Percentiles rank a stretch among this genome's conserved stretches.
phyloP scores from a whole-genome alignment of 176 grass and related monocot genomes.

The Triticum timopheevii region DNA sequence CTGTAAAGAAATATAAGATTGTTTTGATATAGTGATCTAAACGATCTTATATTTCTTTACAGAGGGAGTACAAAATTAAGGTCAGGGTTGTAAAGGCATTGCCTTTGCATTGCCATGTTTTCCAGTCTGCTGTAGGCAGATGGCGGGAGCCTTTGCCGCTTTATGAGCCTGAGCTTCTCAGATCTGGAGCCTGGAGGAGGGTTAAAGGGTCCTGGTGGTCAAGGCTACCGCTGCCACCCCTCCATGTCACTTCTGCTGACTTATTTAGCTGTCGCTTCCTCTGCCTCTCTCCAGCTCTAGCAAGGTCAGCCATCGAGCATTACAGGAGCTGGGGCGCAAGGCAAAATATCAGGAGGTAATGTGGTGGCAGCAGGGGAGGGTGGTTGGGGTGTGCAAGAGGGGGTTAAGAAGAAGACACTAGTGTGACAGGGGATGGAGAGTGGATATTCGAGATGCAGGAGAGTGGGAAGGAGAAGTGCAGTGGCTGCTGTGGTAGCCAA shows the following conservation, averaged over 20 bases:
- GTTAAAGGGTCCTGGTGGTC: not conserved
- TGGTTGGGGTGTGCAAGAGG: not conserved
- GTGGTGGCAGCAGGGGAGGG: not conserved
- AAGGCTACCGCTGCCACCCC: not conserved
- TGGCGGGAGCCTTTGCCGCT: not conserved
- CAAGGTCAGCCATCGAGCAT: not conserved
- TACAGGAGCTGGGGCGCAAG: not conserved
- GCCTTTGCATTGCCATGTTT: not conserved
- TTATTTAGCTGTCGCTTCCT: not conserved
- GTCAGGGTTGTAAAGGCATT: not conserved
- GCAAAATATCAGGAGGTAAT: not conserved
- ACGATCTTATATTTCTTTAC: no score
- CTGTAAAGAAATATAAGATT: no score
- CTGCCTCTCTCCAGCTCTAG: not conserved
- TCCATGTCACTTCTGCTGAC: not conserved
- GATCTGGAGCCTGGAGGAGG: not conserved
- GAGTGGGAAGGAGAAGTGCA: not conserved
- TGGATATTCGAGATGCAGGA: not conserved
- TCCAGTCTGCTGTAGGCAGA: no score
- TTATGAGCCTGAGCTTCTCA: not conserved
- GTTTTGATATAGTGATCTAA: no score
- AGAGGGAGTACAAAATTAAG: not conserved
- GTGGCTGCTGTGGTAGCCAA: not conserved
- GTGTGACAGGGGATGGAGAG: not conserved
- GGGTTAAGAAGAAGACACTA: no score